Base-by-base conservation (phyloP, 306 rosid genomes). In the Vigna reflexopilosa region DNA sequence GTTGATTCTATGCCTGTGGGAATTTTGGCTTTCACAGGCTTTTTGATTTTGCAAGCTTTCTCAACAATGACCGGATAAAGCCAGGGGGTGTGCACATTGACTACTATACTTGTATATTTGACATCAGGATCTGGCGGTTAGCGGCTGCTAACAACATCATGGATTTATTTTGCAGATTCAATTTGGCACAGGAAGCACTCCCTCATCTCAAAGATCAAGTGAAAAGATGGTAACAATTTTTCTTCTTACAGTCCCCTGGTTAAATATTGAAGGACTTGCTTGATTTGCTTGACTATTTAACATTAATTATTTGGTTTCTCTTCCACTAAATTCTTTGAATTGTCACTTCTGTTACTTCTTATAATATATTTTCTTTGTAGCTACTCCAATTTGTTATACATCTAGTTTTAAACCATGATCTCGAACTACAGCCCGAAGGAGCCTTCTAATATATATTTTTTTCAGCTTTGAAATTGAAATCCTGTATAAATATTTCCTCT, bases 221-320 rank as follows among this genome's bases (percentile, higher is more conserved):
- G 30, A 13, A 71, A 84, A 72, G 3, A 84, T 84, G 87, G 87
- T 84, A 76, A 44, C 9, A 13, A 50, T 72, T 78, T 40, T 16
- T 52, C 20, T 52, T 50, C 40, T 45, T 15, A 44, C 63, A 62
- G 17, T 47, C 55, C 66, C 65, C 13, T 38, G 58, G 11, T 77
- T 67, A 13, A 38, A 57, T 72, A 55, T 48, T 76, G 8, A 9
- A 9, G 14, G 61, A 44, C 47, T 63, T 70, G 68, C 56, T 76
- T 32, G 52, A 42, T 59, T 58, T 49, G 50, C 26, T 69, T 34
- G 38, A 70, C 51, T 56, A 38, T 40, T 76, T 52, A 73, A 45
- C 52, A 24, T 66, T 67, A 4, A 32, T 44, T 70, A 7, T n/a
- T 63, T 65, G 16, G 32, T 38, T n/a, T 47, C 61, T 6, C 11